Base-by-base conservation (phyloP, 208 protist species). In the Acanthamoeba comandoni region DNA sequence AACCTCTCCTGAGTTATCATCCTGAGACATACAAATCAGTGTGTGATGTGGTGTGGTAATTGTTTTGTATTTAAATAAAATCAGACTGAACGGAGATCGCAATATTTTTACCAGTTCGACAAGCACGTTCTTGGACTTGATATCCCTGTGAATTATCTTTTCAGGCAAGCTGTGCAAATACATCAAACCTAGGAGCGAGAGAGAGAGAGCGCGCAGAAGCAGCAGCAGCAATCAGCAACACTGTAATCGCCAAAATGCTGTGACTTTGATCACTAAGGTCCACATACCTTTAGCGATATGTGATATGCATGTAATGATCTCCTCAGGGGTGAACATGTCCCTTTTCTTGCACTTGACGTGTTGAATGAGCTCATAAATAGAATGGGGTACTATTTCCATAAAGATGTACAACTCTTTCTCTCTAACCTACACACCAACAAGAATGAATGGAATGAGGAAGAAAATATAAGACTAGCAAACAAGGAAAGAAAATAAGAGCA, bases 51-150 rank as follows among this genome's bases (percentile, higher is more conserved):
- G n/a, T n/a, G n/a, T n/a, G n/a, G n/a, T n/a, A n/a, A n/a, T n/a
- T n/a, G n/a, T n/a, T n/a, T n/a, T n/a, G n/a, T n/a, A n/a, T n/a
- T n/a, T n/a, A n/a, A n/a, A n/a, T n/a, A n/a, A n/a, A n/a, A n/a
- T n/a, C n/a, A n/a, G n/a, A n/a, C n/a, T n/a, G n/a, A n/a, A n/a
- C n/a, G n/a, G n/a, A n/a, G n/a, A n/a, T n/a, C n/a, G n/a, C n/a
- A n/a, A n/a, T n/a, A n/a, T n/a, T n/a, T 5, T 52, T 11, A 84
- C 75, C 75, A 64, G 3, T 31, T 84, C 75, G 43, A 84, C 13
- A 17, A 84, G 52, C 19, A 84, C 75, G 24, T 84, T 84, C 15
- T 84, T 84, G 9, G 75, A 84, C 26, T 84, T 84, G 51, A 62
- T 24, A 17, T 82, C 73, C 7, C 75, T 26, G 24, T 84, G 75